Base-by-base conservation (phyloP, 2,329 filamentous ascomycete genomes). In the Sclerotinia borealis region DNA sequence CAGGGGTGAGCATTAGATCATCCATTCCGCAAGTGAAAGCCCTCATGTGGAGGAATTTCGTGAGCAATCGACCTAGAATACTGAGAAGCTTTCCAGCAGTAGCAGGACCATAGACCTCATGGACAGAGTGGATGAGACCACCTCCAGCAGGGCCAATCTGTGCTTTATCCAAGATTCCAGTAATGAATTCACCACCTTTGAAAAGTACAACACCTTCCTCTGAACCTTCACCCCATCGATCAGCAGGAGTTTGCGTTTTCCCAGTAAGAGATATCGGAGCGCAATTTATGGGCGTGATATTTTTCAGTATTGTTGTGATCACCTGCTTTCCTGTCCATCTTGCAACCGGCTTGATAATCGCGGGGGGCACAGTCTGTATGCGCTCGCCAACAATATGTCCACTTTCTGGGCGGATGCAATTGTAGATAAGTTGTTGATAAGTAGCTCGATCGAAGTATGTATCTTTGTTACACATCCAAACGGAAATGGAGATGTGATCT, bases 1-100 rank as follows among this genome's bases (percentile, higher is more conserved):
- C 80, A 1, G 84, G 80, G 0, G 93, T 98, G 59, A 99, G 84
- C 64, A 90, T 86, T 64, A 99, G 81, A 80, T 99, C 96, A 72
- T 99, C 93, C 77, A 99, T 96, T 74, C 96, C 96, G 76, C 95
- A 99, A 68, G 91, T 95, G 75, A 98, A 98, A 1, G 93, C 95
- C 59, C 93, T 85, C 87, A 97, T 96, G 73, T 95, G 91, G 65
- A 98, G 82, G 68, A 93, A 89, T 72, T 93, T 89, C 0, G 95
- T 99, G 67, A 99, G 79, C 31, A 99, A 81, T 63, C 95, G 87
- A 61, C 95, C 95, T 62, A 99, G 82, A 69, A 93, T 89, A 79
- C 92, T 96, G 61, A 99, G 84, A 11, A 96, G 80, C 73, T 91
- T 92, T 39, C 95, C 93, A 25, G 95, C 93, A 67, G 89, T 83